Base-by-base conservation (phyloP, 257 asterid species). In the Lycium barbarum region DNA sequence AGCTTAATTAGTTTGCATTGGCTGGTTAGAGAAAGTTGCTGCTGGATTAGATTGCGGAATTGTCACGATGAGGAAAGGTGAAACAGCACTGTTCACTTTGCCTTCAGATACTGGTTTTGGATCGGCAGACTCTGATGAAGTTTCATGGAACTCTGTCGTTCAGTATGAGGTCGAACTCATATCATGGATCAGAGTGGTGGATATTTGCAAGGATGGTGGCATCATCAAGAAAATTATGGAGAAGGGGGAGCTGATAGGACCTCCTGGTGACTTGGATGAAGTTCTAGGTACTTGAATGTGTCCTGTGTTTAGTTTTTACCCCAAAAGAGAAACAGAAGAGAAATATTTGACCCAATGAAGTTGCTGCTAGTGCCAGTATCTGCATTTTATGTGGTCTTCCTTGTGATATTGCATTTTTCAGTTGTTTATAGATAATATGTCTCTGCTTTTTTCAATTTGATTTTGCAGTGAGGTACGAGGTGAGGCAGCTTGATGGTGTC, bases 201-300 rank as follows among this genome's bases (percentile, higher is more conserved):
- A 93, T 88, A 73, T 93, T 63, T 91, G 92, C 92, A 93, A 88
- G 89, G 96, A 92, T 84, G 95, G 96, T 87, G 97, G 94, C 66
- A 90, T 92, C 84, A 86, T 92, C 83, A 92, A 93, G 91, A 92
- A 87, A 85, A 87, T 92, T 70, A 71, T 92, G 81, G 89, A 88
- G 89, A 87, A 83, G 81, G 97, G 97, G 38, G 95, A 90, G 57
- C 85, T 82, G 36, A 55, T 83, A 81, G 96, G 95, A 80, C 95
- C 94, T 84, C 97, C 97, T 81, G 88, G 88, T 82, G 94, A 92
- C 76, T 90, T 91, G 55, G 96, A 93, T 86, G 93, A 93, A 92
- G 96, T 93, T 90, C 83, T 86, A 86, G 97, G 96, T 91, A 88
- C 57, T 74, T 10, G 57, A 71, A 53, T 63, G 83, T 65, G 74